A percentile compares a stretch with the other conserved stretches of the same genome.
Conservation (phyloP, 305 asterid species). For the Rubia peregrina region DNA sequence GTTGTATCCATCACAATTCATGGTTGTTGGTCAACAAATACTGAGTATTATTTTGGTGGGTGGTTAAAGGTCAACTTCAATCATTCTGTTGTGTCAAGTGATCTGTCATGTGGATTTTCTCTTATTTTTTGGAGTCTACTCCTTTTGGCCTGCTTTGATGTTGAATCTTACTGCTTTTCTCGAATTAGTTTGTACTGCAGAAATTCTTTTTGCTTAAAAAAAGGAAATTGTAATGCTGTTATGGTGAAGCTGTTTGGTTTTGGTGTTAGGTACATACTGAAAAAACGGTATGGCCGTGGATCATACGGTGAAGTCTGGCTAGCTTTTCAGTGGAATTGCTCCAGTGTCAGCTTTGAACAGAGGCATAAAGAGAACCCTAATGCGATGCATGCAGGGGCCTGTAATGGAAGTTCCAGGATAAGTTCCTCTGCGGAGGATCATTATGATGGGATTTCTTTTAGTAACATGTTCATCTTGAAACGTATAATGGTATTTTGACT, state of each 20-base stretch:
- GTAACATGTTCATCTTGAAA: slow-evolving; percentile 75
- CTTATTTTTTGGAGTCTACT: neutral
- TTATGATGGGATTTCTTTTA: slow-evolving; percentile 36
- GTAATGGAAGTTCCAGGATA: slow-evolving; percentile 32
- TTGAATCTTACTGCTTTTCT: neutral
- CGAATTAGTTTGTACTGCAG: neutral
- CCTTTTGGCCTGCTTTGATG: neutral
- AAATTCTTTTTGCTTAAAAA: neutral
- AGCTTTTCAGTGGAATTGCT: slow-evolving; percentile 93
- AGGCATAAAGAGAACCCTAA: slow-evolving; percentile 29
- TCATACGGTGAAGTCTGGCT: slow-evolving; percentile 99
- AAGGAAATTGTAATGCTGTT: neutral
- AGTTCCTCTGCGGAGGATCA: slow-evolving; percentile 34
- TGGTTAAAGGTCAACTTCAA: neutral
- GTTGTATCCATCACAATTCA: neutral
- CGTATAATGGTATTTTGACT: slow-evolving; percentile 74
- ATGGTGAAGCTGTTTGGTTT: slow-evolving; percentile 5
- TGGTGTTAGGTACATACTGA: slow-evolving; percentile 63
- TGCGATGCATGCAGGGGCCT: slow-evolving; percentile 30
- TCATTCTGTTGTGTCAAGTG: neutral
- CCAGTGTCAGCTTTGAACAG: slow-evolving; percentile 40
- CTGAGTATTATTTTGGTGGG: no score
- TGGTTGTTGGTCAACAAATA: neutral
- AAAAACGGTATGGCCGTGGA: slow-evolving; percentile 96
- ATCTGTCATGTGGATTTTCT: neutral